Evolutionary conservation across 2,329 filamentous ascomycete species (phyloP).

Genomic region (Dactylellina haptotyla): DNA sequence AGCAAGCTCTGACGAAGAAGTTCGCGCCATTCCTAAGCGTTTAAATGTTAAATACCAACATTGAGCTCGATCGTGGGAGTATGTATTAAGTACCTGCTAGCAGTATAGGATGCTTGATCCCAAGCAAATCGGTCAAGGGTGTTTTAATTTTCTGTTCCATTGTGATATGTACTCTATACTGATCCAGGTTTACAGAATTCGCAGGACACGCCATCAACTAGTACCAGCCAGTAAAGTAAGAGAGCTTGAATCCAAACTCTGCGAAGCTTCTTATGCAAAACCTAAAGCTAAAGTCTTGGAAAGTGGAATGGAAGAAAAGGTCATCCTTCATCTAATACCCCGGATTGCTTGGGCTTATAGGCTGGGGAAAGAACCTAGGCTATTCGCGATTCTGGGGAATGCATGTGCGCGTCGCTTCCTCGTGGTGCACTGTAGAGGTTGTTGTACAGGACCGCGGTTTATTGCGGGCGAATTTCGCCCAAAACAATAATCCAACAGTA

Average conservation of each 20-base stretch:
- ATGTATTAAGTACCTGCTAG: slow-evolving; percentile 73
- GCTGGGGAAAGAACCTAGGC: slow-evolving; percentile 37
- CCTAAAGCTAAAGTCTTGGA: background rate
- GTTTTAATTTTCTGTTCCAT: slow-evolving; percentile 69
- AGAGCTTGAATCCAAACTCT: too few species aligned
- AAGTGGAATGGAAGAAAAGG: background rate
- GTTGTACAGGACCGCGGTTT: slow-evolving; percentile 47
- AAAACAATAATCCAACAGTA: slow-evolving; percentile 33
- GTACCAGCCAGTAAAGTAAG: background rate
- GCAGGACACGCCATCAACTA: slow-evolving; percentile 14
- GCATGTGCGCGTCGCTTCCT: slow-evolving; percentile 21
- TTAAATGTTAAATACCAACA: background rate
- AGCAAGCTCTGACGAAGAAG: slow-evolving; percentile 79
- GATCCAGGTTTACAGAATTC: slow-evolving; percentile 5
- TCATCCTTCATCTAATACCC: slow-evolving; percentile 4
- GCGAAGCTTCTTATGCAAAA: background rate
- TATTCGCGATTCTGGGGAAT: slow-evolving; percentile 17
- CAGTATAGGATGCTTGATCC: slow-evolving; percentile 87
- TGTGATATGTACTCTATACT: slow-evolving; percentile 16
- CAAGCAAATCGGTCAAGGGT: slow-evolving; percentile 79
- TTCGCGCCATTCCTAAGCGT: slow-evolving; percentile 76
- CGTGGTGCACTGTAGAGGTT: background rate
- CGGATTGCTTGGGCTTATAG: slow-evolving; percentile 32
- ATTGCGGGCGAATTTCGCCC: slow-evolving; percentile 46
- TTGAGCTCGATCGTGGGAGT: background rate